Conservation (phyloP, 257 asterid species). For the Solanum bulbocastanum region DNA sequence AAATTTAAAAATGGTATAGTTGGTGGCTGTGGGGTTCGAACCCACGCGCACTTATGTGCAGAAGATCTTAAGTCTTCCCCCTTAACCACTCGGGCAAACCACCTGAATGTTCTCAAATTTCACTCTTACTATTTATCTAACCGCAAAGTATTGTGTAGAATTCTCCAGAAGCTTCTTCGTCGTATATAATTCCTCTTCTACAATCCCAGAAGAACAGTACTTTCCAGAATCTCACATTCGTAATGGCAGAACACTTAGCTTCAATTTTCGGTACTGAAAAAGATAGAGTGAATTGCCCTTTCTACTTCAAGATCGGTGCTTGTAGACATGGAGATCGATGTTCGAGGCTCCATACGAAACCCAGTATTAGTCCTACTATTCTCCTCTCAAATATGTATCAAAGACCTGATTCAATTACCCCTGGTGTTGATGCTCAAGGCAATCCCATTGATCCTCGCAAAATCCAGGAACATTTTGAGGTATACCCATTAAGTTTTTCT, state of each 20-base stretch:
- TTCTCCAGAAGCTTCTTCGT: background rate
- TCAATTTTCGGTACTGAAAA: slow-evolving; percentile 86
- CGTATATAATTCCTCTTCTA: background rate
- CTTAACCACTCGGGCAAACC: slow-evolving; percentile 60
- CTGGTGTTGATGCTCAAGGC: slow-evolving; percentile 92
- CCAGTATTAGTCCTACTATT: slow-evolving; percentile 83
- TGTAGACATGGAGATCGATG: slow-evolving; percentile 97
- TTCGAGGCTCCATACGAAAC: slow-evolving; percentile 90
- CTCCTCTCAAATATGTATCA: slow-evolving; percentile 89
- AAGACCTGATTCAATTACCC: slow-evolving; percentile 90
- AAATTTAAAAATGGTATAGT: background rate
- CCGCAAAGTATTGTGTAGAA: too few species aligned
- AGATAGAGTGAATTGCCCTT: slow-evolving; percentile 91
- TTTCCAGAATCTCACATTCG: background rate
- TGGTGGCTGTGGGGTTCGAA: slow-evolving; percentile 36
- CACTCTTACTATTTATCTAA: rapidly evolving
- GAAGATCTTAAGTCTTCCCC: slow-evolving; percentile 42
- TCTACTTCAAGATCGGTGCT: slow-evolving; percentile 95
- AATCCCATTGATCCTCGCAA: slow-evolving; percentile 67
- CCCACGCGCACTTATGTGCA: slow-evolving; percentile 36
- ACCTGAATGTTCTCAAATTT: background rate
- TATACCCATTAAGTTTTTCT: background rate
- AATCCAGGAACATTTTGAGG: slow-evolving; percentile 93
- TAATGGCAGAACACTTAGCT: slow-evolving; percentile 92
- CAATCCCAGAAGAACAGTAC: background rate